A percentile compares a stretch with the other conserved stretches of the same genome.
These are phyloP conservation scores for Botrytis tulipae DNA, from an alignment of 2,329 filamentous ascomycete species.

Conservation along the genomic window DNA sequence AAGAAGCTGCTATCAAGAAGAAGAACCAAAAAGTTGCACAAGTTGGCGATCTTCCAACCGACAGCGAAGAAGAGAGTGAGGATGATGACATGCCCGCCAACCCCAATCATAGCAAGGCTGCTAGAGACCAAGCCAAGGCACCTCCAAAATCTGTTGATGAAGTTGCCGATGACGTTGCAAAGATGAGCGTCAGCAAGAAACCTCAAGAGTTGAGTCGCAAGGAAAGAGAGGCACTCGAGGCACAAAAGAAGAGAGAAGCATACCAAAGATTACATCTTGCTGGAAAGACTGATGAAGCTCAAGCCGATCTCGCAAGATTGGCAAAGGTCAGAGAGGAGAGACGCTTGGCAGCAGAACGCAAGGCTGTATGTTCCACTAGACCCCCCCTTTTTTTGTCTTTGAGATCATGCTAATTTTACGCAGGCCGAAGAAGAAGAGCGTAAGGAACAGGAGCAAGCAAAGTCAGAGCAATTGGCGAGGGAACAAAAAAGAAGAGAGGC, in stretches of 20 bases:
- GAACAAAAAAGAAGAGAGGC: constrained; percentile 45
- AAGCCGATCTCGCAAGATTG: constrained; percentile 82
- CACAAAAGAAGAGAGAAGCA: constrained; percentile 81
- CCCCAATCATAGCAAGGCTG: constrained; percentile 84
- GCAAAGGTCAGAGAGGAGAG: constrained; percentile 81
- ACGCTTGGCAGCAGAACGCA: constrained; percentile 77
- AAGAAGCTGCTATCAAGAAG: constrained; percentile 81
- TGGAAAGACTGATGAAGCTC: constrained; percentile 95
- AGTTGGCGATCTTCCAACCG: constrained; percentile 81
- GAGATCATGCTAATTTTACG: constrained; percentile 25
- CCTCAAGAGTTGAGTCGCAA: constrained; percentile 59
- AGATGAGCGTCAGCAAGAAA: constrained; percentile 48
- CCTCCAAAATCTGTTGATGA: constrained; percentile 46
- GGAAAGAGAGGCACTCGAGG: constrained; percentile 78
- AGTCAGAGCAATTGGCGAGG: constrained; percentile 48
- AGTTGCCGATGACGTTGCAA: constrained; percentile 55
- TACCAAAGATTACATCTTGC: constrained; percentile 91
- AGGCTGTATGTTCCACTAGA: constrained; percentile 60
- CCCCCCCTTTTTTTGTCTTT: background rate
- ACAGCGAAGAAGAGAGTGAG: constrained; percentile 57
- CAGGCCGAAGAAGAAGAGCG: constrained; percentile 42
- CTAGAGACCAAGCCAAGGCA: constrained; percentile 55
- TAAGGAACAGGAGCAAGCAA: constrained; percentile 41
- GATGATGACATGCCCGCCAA: constrained; percentile 75
- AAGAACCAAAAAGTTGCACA: constrained; percentile 70